Conservation (phyloP, 257 asterid genomes). For the Nicotiana benthamiana region DNA sequence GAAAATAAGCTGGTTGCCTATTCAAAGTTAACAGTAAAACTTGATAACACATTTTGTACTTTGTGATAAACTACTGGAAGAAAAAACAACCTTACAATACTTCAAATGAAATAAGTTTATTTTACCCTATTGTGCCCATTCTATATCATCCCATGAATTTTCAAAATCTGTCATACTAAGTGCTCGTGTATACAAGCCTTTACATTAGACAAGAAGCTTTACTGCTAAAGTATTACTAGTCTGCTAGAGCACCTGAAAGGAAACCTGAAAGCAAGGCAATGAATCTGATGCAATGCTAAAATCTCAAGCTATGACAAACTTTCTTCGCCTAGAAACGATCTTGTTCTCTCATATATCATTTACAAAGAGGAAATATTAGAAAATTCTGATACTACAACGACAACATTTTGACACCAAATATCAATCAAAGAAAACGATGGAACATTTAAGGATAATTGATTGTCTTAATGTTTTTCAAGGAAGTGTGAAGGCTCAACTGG, state of each 20-base stretch:
- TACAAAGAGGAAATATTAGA: neutral
- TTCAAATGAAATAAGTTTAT: neutral
- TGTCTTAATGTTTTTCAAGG: constrained; percentile 26
- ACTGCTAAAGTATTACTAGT: neutral
- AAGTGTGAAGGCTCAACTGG: neutral
- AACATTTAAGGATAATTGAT: constrained; percentile 7
- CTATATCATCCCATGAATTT: too few species aligned
- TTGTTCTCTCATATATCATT: neutral
- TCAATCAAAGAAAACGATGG: neutral
- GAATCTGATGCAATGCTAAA: constrained; percentile 30
- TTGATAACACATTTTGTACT: neutral
- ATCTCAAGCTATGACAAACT: constrained; percentile 14
- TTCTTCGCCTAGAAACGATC: neutral
- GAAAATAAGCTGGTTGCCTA: too few species aligned
- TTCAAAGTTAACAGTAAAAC: neutral
- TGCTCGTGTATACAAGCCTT: too few species aligned
- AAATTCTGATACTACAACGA: neutral
- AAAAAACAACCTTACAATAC: neutral
- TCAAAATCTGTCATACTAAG: too few species aligned
- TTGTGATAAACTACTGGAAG: too few species aligned
- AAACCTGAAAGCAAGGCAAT: constrained; percentile 17
- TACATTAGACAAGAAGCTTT: neutral
- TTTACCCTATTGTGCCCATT: too few species aligned
- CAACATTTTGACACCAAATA: neutral
- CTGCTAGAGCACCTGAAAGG: neutral